Percentiles rank a stretch among this genome's conserved stretches.
These are phyloP conservation scores for Remersonia thermophila DNA, from an alignment of 2,329 filamentous ascomycete species.

Conservation along the genomic window DNA sequence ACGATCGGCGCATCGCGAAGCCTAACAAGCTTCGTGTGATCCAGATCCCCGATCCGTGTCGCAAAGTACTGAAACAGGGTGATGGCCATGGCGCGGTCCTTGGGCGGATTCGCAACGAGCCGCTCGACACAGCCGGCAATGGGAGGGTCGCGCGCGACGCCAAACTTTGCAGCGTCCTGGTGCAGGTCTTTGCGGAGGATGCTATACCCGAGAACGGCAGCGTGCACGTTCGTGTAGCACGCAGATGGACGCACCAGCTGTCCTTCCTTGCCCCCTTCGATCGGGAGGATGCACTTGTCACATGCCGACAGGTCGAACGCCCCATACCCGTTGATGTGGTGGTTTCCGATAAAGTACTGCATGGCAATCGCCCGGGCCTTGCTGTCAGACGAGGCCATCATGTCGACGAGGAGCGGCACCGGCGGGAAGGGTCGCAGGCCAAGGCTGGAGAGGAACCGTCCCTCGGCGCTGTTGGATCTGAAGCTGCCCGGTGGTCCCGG, in stretches of 20 bases:
- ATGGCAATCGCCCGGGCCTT: constrained; percentile 56
- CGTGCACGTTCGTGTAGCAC: constrained; percentile 72
- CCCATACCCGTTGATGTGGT: constrained; percentile 65
- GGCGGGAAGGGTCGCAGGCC: constrained; percentile 63
- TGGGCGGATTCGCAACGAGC: constrained; percentile 60
- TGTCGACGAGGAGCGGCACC: constrained; percentile 60
- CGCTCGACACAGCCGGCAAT: constrained; percentile 65
- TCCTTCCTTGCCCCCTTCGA: constrained; percentile 52
- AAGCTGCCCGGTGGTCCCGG: constrained; percentile 53
- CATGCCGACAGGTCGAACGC: constrained; percentile 46
- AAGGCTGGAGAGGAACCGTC: constrained; percentile 57
- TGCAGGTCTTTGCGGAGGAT: constrained; percentile 68
- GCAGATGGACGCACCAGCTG: constrained; percentile 57
- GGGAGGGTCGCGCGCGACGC: constrained; percentile 69
- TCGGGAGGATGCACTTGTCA: constrained; percentile 54
- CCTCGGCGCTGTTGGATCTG: constrained; percentile 55
- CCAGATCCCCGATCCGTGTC: constrained; percentile 61
- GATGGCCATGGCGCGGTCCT: constrained; percentile 51
- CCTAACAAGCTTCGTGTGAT: constrained; percentile 43
- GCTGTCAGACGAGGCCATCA: constrained; percentile 55
- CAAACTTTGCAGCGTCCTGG: constrained; percentile 70
- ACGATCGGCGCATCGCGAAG: constrained; percentile 59
- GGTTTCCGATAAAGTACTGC: constrained; percentile 71
- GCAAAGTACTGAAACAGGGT: constrained; percentile 76
- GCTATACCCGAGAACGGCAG: constrained; percentile 66